Percentiles rank a stretch among this genome's conserved stretches.
phyloP scores from a whole-genome alignment of 106 monocot genomes.

The Platanthera zijinensis region DNA sequence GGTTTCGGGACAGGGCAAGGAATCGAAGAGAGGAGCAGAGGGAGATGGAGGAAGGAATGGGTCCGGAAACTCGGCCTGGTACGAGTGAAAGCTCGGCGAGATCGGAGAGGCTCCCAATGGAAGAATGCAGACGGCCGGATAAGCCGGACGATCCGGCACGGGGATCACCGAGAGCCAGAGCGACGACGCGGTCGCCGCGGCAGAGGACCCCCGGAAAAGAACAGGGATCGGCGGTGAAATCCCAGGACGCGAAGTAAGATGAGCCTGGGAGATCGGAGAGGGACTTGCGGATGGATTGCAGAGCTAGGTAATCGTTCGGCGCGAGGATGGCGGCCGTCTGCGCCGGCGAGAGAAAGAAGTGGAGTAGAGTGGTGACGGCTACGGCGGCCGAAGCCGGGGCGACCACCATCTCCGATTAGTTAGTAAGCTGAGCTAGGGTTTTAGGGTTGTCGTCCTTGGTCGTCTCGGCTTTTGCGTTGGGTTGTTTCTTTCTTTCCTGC shows the following conservation, averaged over 20 bases:
- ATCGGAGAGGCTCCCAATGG: conserved; percentile 44
- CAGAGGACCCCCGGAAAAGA: conserved; percentile 36
- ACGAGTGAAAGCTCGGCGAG: conserved; percentile 65
- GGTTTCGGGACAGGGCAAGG: conserved; percentile 57
- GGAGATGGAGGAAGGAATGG: conserved; percentile 29
- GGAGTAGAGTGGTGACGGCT: not conserved
- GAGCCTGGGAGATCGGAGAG: conserved; percentile 71
- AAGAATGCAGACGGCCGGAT: conserved; percentile 28
- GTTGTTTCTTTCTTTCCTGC: not conserved
- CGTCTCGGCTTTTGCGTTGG: not conserved
- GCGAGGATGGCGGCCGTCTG: conserved; percentile 29
- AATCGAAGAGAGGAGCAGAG: conserved; percentile 35
- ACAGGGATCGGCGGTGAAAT: conserved; percentile 81
- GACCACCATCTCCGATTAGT: not conserved
- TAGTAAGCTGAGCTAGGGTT: not conserved
- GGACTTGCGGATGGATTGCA: conserved; percentile 54
- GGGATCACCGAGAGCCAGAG: conserved; percentile 55
- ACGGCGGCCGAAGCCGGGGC: not conserved
- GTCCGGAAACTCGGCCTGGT: conserved; percentile 46
- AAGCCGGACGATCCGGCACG: conserved; percentile 53
- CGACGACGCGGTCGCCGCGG: conserved; percentile 42
- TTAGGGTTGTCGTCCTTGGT: not conserved
- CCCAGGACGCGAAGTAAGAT: conserved; percentile 67
- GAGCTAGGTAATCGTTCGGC: conserved; percentile 66
- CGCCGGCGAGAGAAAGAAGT: not conserved